Conservation (phyloP, 371 early-diverging fungal genomes). For the Rhizomucor miehei region DNA sequence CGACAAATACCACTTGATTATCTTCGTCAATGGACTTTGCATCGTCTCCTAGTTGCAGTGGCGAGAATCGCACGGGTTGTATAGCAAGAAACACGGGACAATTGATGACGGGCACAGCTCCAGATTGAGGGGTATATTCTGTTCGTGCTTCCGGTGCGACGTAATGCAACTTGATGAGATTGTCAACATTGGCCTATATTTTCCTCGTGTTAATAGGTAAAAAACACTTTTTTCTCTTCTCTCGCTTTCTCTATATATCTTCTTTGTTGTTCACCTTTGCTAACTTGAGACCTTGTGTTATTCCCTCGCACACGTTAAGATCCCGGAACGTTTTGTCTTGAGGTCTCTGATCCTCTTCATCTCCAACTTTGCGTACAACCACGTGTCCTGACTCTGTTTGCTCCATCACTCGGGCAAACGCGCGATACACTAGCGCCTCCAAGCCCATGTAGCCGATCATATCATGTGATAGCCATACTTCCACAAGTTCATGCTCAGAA, state of each 20-base stretch:
- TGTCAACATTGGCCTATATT: slow-evolving; percentile 52
- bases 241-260: background rate
- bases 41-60: slow-evolving; percentile 7
- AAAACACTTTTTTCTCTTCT: slow-evolving; percentile 2
- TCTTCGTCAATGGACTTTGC: slow-evolving; percentile 15
- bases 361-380: slow-evolving; percentile 50
- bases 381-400: slow-evolving; percentile 69
- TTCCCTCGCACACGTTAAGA: slow-evolving; percentile 59
- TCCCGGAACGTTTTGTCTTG: slow-evolving; percentile 35
- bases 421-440: slow-evolving; percentile 57
- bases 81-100: slow-evolving; percentile 68
- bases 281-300: slow-evolving; percentile 53
- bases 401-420: slow-evolving; percentile 67
- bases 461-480: slow-evolving; percentile 63
- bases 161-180: slow-evolving; percentile 49
- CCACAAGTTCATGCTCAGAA: slow-evolving; percentile 66
- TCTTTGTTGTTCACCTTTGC: slow-evolving; percentile 37
- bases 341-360: slow-evolving; percentile 26
- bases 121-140: slow-evolving; percentile 29
- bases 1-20: slow-evolving; percentile 46
- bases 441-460: slow-evolving; percentile 62
- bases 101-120: slow-evolving; percentile 47
- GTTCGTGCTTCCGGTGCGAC: slow-evolving; percentile 21
- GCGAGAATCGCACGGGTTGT: slow-evolving; percentile 50
- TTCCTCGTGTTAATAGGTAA: background rate